These are phyloP conservation scores for Malassezia psittaci DNA, from an alignment of 1,284 basidiomycete species.

Conservation along the genomic window DNA sequence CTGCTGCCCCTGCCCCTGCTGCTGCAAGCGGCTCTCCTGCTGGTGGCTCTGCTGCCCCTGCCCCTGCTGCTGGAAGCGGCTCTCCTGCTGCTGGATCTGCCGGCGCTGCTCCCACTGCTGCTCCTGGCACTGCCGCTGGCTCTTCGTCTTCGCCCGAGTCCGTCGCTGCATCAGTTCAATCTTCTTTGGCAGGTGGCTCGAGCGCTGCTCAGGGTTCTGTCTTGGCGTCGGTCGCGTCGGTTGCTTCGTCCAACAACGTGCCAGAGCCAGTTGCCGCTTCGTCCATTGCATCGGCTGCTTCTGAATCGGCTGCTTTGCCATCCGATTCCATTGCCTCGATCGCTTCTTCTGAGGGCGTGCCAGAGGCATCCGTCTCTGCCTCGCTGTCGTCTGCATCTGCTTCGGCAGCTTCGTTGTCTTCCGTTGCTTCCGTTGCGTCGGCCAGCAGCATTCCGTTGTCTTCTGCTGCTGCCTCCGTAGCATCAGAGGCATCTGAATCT, in stretches of 20 bases:
- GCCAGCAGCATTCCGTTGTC: background rate
- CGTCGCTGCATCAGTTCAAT: too few species aligned
- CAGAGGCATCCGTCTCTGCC: background rate
- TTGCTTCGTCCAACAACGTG: background rate
- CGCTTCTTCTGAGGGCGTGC: background rate
- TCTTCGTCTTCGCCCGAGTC: too few species aligned
- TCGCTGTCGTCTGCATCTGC: background rate
- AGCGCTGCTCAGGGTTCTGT: background rate
- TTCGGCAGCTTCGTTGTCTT: background rate
- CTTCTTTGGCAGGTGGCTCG: background rate
- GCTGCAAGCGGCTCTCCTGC: background rate
- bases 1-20: background rate
- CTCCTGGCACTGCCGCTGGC: background rate
- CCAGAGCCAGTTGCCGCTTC: background rate
- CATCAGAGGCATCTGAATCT: background rate
- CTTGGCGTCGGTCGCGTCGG: background rate
- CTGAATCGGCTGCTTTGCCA: background rate
- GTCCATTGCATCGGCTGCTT: background rate
- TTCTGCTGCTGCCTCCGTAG: background rate
- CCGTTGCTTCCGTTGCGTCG: background rate
- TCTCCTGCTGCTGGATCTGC: background rate
- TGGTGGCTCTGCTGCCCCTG: background rate
- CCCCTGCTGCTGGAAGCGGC: background rate
- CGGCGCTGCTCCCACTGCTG: background rate
- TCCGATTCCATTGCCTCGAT: background rate